These are phyloP conservation scores for Pseudogymnoascus destructans DNA, from an alignment of 2,329 filamentous ascomycete genomes.

Conservation along the genomic window DNA sequence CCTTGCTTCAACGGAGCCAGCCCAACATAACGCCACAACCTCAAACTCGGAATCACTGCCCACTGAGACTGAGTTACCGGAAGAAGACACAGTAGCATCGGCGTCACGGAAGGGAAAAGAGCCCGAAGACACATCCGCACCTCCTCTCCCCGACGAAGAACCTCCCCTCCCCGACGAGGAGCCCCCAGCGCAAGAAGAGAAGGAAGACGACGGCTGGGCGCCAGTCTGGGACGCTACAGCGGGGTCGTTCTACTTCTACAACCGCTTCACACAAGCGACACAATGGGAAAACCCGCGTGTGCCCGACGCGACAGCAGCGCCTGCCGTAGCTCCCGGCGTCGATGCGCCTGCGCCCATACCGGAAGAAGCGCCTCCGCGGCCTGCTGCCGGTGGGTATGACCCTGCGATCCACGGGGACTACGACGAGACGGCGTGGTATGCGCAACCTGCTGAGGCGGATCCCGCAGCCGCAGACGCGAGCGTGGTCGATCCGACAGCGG, in stretches of 20 bases:
- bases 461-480: conserved; percentile 25
- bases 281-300: conserved; percentile 85
- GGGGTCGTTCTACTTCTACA: conserved; percentile 72
- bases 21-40: neutral
- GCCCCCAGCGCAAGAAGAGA: conserved; percentile 31
- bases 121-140: conserved; percentile 29
- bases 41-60: neutral
- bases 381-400: conserved; percentile 65
- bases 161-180: conserved; percentile 36
- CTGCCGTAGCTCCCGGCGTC: conserved; percentile 21
- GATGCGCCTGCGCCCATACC: conserved; percentile 22
- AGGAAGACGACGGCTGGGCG: conserved; percentile 68
- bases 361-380: conserved; percentile 20
- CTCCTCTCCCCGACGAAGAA: conserved; percentile 29
- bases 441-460: conserved; percentile 40
- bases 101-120: conserved; percentile 18
- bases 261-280: conserved; percentile 58
- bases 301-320: conserved; percentile 30
- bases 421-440: conserved; percentile 92
- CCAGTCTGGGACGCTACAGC: conserved; percentile 59
- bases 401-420: conserved; percentile 94
- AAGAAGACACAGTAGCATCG: neutral
- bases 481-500: conserved; percentile 30
- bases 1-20: neutral
- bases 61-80: neutral